Conservation (phyloP, 2,329 filamentous ascomycete species). For the Microsporum canis region DNA sequence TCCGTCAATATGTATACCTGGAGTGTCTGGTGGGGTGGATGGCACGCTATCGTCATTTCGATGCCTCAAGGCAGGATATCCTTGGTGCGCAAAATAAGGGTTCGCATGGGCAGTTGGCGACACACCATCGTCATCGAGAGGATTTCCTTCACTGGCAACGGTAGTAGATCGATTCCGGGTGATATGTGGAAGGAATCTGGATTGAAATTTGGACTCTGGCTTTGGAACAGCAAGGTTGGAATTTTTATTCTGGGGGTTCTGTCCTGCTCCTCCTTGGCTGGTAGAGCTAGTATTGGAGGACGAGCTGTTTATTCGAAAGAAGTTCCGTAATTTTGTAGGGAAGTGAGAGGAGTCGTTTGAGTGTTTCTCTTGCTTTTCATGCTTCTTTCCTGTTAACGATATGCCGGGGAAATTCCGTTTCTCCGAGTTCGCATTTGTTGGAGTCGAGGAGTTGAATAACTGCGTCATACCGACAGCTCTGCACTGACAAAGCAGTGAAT, state of each 20-base stretch:
- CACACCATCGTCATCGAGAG: slow-evolving; percentile 76
- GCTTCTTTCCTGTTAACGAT: slow-evolving; percentile 35
- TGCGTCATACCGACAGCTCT: slow-evolving; percentile 29
- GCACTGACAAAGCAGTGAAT: slow-evolving; percentile 3
- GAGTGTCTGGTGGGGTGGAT: slow-evolving; percentile 83
- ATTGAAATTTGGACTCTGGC: slow-evolving; percentile 59
- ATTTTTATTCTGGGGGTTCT: slow-evolving; percentile 29
- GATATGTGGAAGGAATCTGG: slow-evolving; percentile 77
- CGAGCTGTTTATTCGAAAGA: slow-evolving; percentile 50
- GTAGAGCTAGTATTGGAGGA: slow-evolving; percentile 29
- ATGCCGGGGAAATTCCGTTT: slow-evolving; percentile 39
- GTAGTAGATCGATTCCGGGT: slow-evolving; percentile 81
- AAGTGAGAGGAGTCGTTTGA: slow-evolving; percentile 41
- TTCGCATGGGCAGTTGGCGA: slow-evolving; percentile 92
- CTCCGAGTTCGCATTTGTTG: slow-evolving; percentile 33
- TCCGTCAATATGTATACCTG: slow-evolving; percentile 61
- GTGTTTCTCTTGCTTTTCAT: slow-evolving; percentile 17
- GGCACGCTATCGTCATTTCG: slow-evolving; percentile 90
- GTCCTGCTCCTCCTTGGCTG: slow-evolving; percentile 16
- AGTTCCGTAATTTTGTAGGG: slow-evolving; percentile 56
- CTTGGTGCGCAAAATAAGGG: slow-evolving; percentile 95
- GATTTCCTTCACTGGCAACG: slow-evolving; percentile 83
- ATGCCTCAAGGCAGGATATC: slow-evolving; percentile 82
- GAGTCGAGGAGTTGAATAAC: slow-evolving; percentile 29
- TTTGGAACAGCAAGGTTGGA: slow-evolving; percentile 39